Conservation (phyloP, 805 yeast species). For the Candida chilensis region DNA sequence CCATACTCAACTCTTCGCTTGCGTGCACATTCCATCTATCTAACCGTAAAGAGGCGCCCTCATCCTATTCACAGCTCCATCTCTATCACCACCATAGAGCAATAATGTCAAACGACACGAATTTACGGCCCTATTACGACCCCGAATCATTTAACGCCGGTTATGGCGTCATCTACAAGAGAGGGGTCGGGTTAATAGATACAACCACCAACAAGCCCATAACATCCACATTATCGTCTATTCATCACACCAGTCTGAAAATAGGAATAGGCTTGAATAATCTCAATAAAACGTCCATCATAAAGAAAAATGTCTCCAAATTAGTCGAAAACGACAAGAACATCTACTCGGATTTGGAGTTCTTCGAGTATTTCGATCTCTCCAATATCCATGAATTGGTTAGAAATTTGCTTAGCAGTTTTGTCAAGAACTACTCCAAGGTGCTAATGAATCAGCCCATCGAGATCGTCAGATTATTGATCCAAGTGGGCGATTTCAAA, state of each 20-base stretch:
- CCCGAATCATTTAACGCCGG: conserved; percentile 61
- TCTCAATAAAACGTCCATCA: too few species aligned
- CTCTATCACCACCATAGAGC: too few species aligned
- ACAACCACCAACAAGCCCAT: conserved; percentile 4
- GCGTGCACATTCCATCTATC: too few species aligned
- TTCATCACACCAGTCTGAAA: neutral
- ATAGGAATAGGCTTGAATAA: neutral
- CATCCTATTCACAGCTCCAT: too few species aligned
- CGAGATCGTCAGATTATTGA: conserved; percentile 67
- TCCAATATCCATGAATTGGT: conserved; percentile 48
- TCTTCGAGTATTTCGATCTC: conserved; percentile 56
- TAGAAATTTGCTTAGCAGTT: conserved; percentile 48
- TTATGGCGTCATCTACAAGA: conserved; percentile 48
- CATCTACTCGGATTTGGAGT: conserved; percentile 48
- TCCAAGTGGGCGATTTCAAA: conserved; percentile 70
- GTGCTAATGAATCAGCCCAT: conserved; percentile 78
- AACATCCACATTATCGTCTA: conserved; percentile 1
- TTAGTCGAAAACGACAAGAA: conserved; percentile 20
- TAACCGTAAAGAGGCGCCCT: too few species aligned
- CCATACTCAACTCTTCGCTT: too few species aligned
- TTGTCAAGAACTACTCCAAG: conserved; percentile 60
- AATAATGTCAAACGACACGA: conserved; percentile 1
- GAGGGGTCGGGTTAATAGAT: conserved; percentile 55
- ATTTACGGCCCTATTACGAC: conserved; percentile 61
- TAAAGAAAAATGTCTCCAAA: neutral